Conservation (phyloP, 2,329 filamentous ascomycete species). For the Seiridium unicorne region DNA sequence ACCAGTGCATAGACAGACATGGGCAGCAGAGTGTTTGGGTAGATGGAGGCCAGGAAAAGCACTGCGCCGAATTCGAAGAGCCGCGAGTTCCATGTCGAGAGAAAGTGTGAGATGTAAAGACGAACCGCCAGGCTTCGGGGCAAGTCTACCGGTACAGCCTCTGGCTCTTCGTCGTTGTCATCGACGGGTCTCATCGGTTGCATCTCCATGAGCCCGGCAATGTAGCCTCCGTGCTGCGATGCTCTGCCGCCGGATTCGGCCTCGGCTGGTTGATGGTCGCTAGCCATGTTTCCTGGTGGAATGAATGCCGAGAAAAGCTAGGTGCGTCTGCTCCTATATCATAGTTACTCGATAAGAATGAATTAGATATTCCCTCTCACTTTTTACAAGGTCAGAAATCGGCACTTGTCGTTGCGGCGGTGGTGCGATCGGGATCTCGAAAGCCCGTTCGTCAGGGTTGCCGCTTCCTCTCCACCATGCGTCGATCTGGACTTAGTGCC, state of each 20-base stretch:
- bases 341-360: too few relatives aligned
- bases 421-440: too few relatives aligned
- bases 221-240: not conserved
- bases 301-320: too few relatives aligned
- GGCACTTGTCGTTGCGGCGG: too few relatives aligned
- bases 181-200: not conserved
- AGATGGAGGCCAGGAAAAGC: constrained; percentile 55
- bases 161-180: not conserved
- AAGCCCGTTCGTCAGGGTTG: too few relatives aligned
- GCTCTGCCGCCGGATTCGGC: not conserved
- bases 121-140: constrained; percentile 12
- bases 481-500: too few relatives aligned
- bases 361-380: too few relatives aligned
- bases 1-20: constrained; percentile 68
- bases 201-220: not conserved
- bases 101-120: constrained; percentile 58
- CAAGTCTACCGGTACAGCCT: not conserved
- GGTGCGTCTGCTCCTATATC: too few relatives aligned
- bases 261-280: not conserved
- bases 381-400: too few relatives aligned
- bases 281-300: not conserved
- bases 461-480: too few relatives aligned
- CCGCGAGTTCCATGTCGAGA: constrained; percentile 65
- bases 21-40: constrained; percentile 59
- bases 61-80: constrained; percentile 64